Evolutionary conservation across 2,329 filamentous ascomycete species (phyloP), one percentile per base, ranked within the genome.

Genomic region (Aspergillus chevalieri): DNA sequence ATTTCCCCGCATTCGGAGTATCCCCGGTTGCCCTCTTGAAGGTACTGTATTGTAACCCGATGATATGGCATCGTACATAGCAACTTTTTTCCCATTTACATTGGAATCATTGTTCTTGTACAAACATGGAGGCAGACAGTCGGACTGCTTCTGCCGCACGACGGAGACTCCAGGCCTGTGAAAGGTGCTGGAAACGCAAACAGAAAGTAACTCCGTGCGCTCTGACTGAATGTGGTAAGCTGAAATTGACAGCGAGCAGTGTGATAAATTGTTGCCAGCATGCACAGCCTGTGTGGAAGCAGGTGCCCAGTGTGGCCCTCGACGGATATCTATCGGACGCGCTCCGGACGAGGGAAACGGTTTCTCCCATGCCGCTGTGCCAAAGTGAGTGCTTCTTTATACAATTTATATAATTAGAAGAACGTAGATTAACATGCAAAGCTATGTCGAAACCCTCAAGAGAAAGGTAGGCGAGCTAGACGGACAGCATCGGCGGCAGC

Each of bases 151-250:
- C 24, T 26, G 24, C 24, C 6, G 6, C 24, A 26, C 24, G 24
- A 26, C 7, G 24, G 24, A 26, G 56, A 14, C 53, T 47, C 50
- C 62, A 65, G 45, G 64, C 64, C 6, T 65, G 63, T 44, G 62
- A 65, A 44, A 54, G 63, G 41, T 66, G 64, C 46, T 65, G 62
- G 59, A 62, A 61, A 44, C 60, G 62, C 22, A 66, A 65, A 46
- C 61, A 66, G 44, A 66, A 65, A 58, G 63, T 59, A 49, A 24
- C 54, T 38, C 44, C 2, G 19, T 19, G 8, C 5, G 15, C 8
- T 1, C 24, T 26, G 6, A 1, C n/a, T 30, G 10, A 12, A 26
- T 39, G 12, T 45, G n/a, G 44, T 22, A 45, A 6, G 21, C 17
- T 43, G 12, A 43, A 8, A 21, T 7, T 12, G 21, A 28, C 14